These are phyloP conservation scores for Sphaerulina vaccinii DNA, from an alignment of 2,329 filamentous ascomycete genomes.

Conservation along the genomic window DNA sequence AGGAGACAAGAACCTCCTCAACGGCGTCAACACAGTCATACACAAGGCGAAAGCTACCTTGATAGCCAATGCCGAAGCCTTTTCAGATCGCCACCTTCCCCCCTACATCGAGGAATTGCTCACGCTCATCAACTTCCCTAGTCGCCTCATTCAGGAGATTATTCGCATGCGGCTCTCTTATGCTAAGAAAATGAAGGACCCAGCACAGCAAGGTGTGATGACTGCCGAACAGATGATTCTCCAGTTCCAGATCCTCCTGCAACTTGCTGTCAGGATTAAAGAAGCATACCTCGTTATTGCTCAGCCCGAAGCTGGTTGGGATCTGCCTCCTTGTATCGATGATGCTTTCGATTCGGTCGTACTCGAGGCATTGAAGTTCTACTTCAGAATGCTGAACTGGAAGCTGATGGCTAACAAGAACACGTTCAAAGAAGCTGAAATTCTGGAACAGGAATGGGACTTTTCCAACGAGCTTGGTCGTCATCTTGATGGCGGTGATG, in stretches of 20 bases:
- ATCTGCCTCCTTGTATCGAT: constrained; percentile 91
- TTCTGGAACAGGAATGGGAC: constrained; percentile 96
- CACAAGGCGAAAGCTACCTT: constrained; percentile 89
- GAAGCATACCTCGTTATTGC: constrained; percentile 81
- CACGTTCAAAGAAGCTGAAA: constrained; percentile 97
- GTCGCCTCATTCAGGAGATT: constrained; percentile 91
- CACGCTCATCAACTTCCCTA: constrained; percentile 95
- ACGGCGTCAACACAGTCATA: constrained; percentile 80
- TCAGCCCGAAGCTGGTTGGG: constrained; percentile 87
- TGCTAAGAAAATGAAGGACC: constrained; percentile 92
- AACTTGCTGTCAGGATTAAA: constrained; percentile 89
- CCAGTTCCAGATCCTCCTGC: constrained; percentile 90
- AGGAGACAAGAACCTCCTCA: constrained; percentile 78
- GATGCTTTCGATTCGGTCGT: constrained; percentile 93
- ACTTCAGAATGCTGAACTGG: constrained; percentile 98
- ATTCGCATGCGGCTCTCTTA: constrained; percentile 89
- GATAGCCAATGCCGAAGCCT: constrained; percentile 79
- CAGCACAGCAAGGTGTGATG: constrained; percentile 84
- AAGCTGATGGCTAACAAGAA: constrained; percentile 97
- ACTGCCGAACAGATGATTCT: constrained; percentile 98
- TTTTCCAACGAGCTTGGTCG: constrained; percentile 93
- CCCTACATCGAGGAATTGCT: constrained; percentile 96
- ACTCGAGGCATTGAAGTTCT: constrained; percentile 90
- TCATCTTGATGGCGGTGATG: constrained; percentile 87
- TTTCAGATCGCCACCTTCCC: constrained; percentile 84